Evolutionary conservation across 164 flowering plant species (phyloP), one percentile per base, ranked within the genome.

Genomic region (Liquidambar formosana): DNA sequence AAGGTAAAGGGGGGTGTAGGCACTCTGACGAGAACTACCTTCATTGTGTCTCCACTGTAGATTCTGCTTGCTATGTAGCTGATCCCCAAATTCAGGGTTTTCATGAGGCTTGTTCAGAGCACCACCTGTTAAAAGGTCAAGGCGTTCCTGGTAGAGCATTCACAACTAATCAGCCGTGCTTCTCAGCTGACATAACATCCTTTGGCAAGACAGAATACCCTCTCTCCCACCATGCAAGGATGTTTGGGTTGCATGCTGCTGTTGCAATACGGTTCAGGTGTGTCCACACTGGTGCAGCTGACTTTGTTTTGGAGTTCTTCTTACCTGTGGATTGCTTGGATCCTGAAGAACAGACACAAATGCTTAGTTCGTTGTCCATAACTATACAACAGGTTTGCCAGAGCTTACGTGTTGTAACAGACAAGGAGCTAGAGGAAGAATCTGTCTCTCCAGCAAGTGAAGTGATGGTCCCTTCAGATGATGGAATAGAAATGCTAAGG

Each of bases 31-130:
- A 89, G 65, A 92, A 88, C 82, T 84, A 79, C 23, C 45, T 59
- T 33, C 48, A 52, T 53, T 89, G 96, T 72, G 86, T 92, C 38
- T 94, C 98, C 23, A 85, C 93, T 6, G 71, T 84, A 2, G 95
- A 89, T 77, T 78, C 75, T 48, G 96, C 95, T 76, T 92, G 87
- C 79, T 81, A 76, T 62, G 84, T 87, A 10, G 78, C 74, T 12
- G 88, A 92, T 80, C 78, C 78, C 5, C 58, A 46, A 12, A 63
- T 87, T 16, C 56, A n/a, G 71, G 89, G 74, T n/a, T 94, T 95
- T 58, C 94, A 85, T n/a, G 89, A 88, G 79, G 97, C 94, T 19
- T 95, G 97, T 73, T 88, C 94, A 26, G 95, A 84, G 73, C 94
- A 92, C 76, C 97, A 95, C 82, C 75, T 92, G 59, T 71, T 89